These are phyloP conservation scores for Eruca vesicaria DNA, from an alignment of 441 rosid genomes.

Conservation along the genomic window DNA sequence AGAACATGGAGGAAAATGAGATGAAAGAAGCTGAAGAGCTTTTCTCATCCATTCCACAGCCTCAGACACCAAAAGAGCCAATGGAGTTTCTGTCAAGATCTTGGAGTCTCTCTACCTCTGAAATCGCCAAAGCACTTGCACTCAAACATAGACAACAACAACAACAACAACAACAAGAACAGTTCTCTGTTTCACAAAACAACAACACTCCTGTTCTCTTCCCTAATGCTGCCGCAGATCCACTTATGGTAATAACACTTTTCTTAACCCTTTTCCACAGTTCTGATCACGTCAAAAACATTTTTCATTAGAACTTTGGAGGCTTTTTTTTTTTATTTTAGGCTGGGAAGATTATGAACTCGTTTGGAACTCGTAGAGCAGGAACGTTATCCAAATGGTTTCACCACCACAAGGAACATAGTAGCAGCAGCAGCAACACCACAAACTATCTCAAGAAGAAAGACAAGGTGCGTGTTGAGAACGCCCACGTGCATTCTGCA, in stretches of 20 bases:
- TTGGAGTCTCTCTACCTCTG: slow-evolving; percentile 92
- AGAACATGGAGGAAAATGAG: slow-evolving; percentile 59
- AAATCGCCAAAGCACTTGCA: slow-evolving; percentile 87
- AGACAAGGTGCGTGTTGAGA: slow-evolving; percentile 77
- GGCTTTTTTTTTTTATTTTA: slow-evolving; percentile 20
- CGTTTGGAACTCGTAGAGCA: slow-evolving; percentile 48
- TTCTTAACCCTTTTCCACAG: background rate
- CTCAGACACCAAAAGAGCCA: slow-evolving; percentile 82
- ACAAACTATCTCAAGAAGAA: slow-evolving; percentile 58
- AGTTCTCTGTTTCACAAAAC: slow-evolving; percentile 29
- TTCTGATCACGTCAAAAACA: background rate
- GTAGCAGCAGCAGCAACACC: slow-evolving; percentile 26
- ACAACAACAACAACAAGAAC: slow-evolving; percentile 40
- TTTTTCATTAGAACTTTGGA: background rate
- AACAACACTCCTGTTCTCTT: slow-evolving; percentile 32
- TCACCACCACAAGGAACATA: slow-evolving; percentile 61
- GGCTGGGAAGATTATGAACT: slow-evolving; percentile 56
- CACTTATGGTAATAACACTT: slow-evolving; percentile 23
- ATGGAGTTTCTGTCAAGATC: slow-evolving; percentile 96
- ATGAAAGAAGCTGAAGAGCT: slow-evolving; percentile 38
- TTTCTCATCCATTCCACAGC: slow-evolving; percentile 62
- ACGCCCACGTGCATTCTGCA: slow-evolving; percentile 74
- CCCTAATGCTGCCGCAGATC: slow-evolving; percentile 36
- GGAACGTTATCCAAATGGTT: slow-evolving; percentile 86
- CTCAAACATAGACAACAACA: slow-evolving; percentile 60